Evolutionary conservation across 1,284 basidiomycete species (phyloP), one percentile per base, ranked within the genome.

Genomic region (Ustilago shanxiensis): DNA sequence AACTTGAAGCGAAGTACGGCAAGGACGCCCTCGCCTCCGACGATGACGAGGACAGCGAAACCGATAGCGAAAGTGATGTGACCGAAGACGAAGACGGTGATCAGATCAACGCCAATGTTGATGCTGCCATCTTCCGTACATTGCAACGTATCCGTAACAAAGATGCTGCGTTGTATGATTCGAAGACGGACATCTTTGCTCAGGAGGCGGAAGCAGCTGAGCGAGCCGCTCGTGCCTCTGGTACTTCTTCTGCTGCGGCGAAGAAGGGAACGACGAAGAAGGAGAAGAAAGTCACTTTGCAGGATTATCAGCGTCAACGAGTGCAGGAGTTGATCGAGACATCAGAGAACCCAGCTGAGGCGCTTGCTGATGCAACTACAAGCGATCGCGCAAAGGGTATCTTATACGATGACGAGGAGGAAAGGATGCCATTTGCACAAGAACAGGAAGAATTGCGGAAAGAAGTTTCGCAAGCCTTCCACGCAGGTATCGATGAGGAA

Each of bases 71-170:
- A 41, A 85, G 86, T 45, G 92, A 91, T 54, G 93, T 93, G 82
- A 91, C 91, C 1, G 95, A 98, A 84, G 96, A 99, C 84, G 94
- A 96, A 84, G 93, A 97, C 69, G 97, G 95, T 14, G 94, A 95
- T 78, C 93, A 98, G 86, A 90, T 99, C 62, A 99, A 95, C 0
- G 95, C 95, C 2, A 92, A 93, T 0, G 90, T 98, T 52, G 96
- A 99, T 85, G 97, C 92, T 50, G 97, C 97, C 20, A 97, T 99
- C 81, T 89, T 99, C 47, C 90, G 94, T 55, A 99, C 95, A 0
- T 89, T 99, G 9, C 93, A 92, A 1, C 90, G 92, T 79, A 98
- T 99, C 70, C 91, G 91, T 82, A 89, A 90, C 64, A 93, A 91
- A 79, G 95, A 98, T 85, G 93, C 94, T 0, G 90, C 89, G 1